Base-by-base conservation (phyloP, 495 filamentous ascomycete species). In the Penicillium daleae region DNA sequence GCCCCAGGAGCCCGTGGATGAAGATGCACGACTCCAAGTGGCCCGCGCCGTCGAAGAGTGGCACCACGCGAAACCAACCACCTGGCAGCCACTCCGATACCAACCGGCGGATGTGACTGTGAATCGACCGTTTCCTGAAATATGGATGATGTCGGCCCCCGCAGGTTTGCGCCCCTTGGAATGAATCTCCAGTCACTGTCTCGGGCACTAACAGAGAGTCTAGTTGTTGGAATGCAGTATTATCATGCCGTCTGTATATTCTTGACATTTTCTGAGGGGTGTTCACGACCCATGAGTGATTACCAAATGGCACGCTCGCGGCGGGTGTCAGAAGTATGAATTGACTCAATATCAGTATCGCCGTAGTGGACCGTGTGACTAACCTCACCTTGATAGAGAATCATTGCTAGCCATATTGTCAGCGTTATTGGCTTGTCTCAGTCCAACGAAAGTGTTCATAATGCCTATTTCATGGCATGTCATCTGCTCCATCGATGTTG, bases 221-320 rank as follows among this genome's bases (percentile, higher is more conserved):
- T 46, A 78, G 76, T 75, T 24, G 71, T 78, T 19, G 74, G 76
- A 10, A 64, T 78, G 63, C 74, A 78, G 39, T 78, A 78, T 55
- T 77, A 77, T 27, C 69, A 77, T 29, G 60, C 76, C 0, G 63
- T 71, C 24, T 67, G 70, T 31, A 76, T 77, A 10, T 67, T 78
- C 21, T 63, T 78, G n/a, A 71, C 71, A 0, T 59, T 71, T 10
- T 73, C 73, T 0, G 67, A 76, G 48, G 59, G 65, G 3, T 61
- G 67, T 17, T 69, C 71, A 49, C 64, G 59, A 15, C 29, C 52
- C 0, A 57, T 68, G 29, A 71, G 58, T 17, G 72, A 76, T 59
- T 77, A 67, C 59, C 73, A 74, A 32, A 65, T 71, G 8, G 70
- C 74, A 6, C 65, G 71, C 39, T 50, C 61, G 15, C 69, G 66